A percentile compares a stretch with the other conserved stretches of the same genome.
Evolutionary conservation across 345 rosid genomes (phyloP).

Genomic region (Eucalyptus viminalis): DNA sequence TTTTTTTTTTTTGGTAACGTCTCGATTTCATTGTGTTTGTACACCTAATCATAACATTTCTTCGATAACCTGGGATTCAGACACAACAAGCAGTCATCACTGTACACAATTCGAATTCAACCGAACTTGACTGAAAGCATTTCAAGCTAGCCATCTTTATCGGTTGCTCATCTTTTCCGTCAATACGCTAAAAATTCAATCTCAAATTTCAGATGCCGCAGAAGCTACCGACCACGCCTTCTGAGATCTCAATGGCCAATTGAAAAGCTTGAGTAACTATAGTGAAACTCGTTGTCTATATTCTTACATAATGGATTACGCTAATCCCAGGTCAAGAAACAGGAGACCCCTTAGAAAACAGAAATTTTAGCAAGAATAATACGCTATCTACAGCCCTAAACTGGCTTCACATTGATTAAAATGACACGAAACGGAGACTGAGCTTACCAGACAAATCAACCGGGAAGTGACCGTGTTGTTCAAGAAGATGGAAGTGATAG

Average conservation of each 20-base stretch:
- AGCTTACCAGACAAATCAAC: slow-evolving; percentile 10
- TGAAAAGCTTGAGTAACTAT: neutral
- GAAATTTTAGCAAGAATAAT: neutral
- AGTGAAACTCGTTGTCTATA: neutral
- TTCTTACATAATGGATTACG: neutral
- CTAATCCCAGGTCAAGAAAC: neutral
- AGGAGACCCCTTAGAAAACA: neutral
- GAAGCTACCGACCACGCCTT: neutral
- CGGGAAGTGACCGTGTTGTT: slow-evolving; percentile 6
- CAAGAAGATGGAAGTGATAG: slow-evolving; percentile 7
- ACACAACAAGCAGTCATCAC: too few species aligned
- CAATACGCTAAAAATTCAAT: neutral
- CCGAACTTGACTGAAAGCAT: neutral
- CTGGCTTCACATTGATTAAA: neutral
- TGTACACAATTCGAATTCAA: neutral
- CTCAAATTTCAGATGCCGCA: neutral
- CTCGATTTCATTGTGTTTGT: too few species aligned
- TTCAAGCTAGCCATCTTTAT: neutral
- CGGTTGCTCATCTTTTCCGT: neutral
- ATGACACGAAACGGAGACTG: neutral
- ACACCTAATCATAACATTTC: too few species aligned
- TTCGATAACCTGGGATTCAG: too few species aligned
- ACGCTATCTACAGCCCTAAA: neutral
- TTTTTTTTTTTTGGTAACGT: too few species aligned
- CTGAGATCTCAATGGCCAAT: neutral